These are phyloP conservation scores for Cryptomeria japonica DNA, from an alignment of 75 land plant genomes.

Conservation along the genomic window DNA sequence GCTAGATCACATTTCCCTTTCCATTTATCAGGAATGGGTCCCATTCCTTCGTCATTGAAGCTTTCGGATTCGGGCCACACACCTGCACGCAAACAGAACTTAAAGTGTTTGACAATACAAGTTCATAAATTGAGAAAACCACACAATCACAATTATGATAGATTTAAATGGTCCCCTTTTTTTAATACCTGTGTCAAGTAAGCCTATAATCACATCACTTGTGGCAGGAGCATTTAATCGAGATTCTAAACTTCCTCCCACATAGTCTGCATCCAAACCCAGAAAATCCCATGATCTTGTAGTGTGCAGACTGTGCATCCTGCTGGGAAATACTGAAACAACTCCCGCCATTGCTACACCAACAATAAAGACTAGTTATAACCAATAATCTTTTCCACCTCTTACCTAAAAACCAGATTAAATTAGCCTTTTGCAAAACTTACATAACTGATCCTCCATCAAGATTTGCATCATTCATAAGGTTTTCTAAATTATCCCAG, in stretches of 20 bases:
- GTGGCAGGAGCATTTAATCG: background rate
- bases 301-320: conserved; percentile 33
- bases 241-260: background rate
- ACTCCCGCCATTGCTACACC: conserved; percentile 49
- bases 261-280: conserved; percentile 17
- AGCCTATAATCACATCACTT: conserved; percentile 9
- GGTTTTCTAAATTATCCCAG: background rate
- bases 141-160: background rate
- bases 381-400: background rate
- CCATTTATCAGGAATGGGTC: conserved; percentile 50
- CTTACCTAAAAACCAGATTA: background rate
- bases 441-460: background rate
- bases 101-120: background rate
- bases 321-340: conserved; percentile 52
- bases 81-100: conserved; percentile 17
- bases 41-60: conserved; percentile 49
- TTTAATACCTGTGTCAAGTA: background rate
- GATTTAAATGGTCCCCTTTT: background rate
- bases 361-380: background rate
- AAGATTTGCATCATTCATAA: background rate
- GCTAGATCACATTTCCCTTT: conserved; percentile 41
- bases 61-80: conserved; percentile 48
- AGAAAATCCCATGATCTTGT: conserved; percentile 72
- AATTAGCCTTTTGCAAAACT: background rate
- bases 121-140: background rate